A percentile compares a stretch with the other conserved stretches of the same genome.
Evolutionary conservation across 768 basidiomycete species (phyloP).

Genomic region (Arthromyces matolae): DNA sequence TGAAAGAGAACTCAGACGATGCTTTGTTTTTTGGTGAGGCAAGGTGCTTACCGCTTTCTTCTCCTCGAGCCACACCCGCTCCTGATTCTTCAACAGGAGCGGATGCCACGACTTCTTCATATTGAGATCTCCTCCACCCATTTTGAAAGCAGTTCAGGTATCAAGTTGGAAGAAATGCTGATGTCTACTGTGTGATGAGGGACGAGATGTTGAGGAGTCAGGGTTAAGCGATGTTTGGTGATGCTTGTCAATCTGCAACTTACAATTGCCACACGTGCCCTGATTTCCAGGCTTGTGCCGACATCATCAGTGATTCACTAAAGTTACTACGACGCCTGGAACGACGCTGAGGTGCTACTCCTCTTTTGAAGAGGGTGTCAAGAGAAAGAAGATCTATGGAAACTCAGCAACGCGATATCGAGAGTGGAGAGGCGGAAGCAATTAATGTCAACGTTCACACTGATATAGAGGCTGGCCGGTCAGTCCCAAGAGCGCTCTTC

Average conservation of each 20-base stretch:
- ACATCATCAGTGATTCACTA: too few relatives aligned
- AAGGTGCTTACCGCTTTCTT: constrained; percentile 78
- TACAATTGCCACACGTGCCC: too few relatives aligned
- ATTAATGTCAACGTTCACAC: constrained; percentile 28
- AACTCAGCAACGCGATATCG: constrained; percentile 5
- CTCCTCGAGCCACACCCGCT: constrained; percentile 98
- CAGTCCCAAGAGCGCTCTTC: constrained; percentile 1
- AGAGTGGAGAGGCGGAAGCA: constrained; percentile 31
- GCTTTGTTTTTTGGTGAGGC: not conserved
- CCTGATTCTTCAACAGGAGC: constrained; percentile 96
- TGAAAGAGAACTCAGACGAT: constrained; percentile 28
- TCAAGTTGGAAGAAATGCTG: too few relatives aligned
- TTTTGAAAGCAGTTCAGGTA: constrained; percentile 46
- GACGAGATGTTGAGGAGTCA: too few relatives aligned
- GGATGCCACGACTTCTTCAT: constrained; percentile 99
- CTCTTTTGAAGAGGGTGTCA: not conserved
- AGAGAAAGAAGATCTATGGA: constrained; percentile 13
- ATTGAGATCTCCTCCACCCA: constrained; percentile 98
- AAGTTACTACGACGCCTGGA: too few relatives aligned
- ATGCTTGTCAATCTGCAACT: too few relatives aligned
- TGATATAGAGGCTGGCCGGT: constrained; percentile 21
- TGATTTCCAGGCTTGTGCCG: too few relatives aligned
- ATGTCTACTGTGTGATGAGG: too few relatives aligned
- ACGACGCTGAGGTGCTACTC: not conserved
- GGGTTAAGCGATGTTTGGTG: not conserved